Evolutionary conservation across 495 filamentous ascomycete species (phyloP).

Genomic region (Penicillium atrosanguineum): DNA sequence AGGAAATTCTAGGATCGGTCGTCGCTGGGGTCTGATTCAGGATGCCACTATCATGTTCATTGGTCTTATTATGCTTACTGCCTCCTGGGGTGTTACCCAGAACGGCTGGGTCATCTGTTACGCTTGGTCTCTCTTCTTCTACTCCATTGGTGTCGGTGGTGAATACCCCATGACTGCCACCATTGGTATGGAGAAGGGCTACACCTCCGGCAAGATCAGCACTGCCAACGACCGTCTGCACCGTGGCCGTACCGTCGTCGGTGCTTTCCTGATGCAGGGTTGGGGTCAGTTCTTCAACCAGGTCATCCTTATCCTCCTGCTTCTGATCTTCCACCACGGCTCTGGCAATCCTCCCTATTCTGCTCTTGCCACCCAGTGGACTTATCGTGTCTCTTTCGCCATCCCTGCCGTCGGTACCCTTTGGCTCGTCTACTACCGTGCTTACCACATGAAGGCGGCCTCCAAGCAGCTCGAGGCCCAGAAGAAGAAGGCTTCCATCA

Average conservation of each 20-base stretch:
- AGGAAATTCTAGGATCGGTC: constrained; percentile 58
- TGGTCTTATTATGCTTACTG: constrained; percentile 80
- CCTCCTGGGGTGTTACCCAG: constrained; percentile 75
- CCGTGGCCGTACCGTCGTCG: constrained; percentile 85
- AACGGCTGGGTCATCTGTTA: constrained; percentile 93
- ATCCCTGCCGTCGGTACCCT: constrained; percentile 80
- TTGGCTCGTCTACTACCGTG: constrained; percentile 89
- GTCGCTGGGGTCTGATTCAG: constrained; percentile 87
- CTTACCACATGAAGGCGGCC: constrained; percentile 76
- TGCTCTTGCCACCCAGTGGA: constrained; percentile 67
- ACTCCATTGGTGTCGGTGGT: constrained; percentile 84
- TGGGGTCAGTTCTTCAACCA: constrained; percentile 94
- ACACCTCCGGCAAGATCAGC: constrained; percentile 75
- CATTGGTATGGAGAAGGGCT: constrained; percentile 85
- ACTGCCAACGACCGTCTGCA: constrained; percentile 85
- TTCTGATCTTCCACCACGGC: constrained; percentile 76
- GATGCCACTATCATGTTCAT: constrained; percentile 87
- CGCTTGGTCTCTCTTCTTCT: constrained; percentile 84
- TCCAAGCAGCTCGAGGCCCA: constrained; percentile 67
- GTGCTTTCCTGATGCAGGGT: constrained; percentile 92
- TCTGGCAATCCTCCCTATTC: constrained; percentile 68
- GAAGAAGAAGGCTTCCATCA: constrained; percentile 80
- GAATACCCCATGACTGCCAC: constrained; percentile 95
- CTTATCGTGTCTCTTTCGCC: constrained; percentile 79
- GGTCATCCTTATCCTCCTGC: constrained; percentile 70